Evolutionary conservation across 352 stramenopile species (phyloP), one percentile per base, ranked within the genome.

Genomic region (Pilasporangium apinafurcum): DNA sequence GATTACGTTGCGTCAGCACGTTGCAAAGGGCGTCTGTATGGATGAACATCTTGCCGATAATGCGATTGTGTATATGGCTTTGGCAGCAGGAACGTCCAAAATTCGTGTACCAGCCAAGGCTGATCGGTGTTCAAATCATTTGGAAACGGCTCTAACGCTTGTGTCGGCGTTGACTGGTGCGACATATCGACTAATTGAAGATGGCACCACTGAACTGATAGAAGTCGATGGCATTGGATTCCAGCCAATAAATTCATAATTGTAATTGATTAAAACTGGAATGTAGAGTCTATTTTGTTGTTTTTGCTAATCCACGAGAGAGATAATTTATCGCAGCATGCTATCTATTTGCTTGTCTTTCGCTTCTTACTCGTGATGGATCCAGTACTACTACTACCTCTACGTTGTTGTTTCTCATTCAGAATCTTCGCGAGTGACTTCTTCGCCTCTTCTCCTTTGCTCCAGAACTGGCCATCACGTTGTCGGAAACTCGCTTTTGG

Each of bases 401-500:
- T 75, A 40, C 61, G 60, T 54, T 84, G 74, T 44, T 75, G 59
- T 31, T 80, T 88, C 32, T 81, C 68, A 18, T 24, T 56, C 38
- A 90, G 66, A 56, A 83, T 87, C 55, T 84, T 88, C 36, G 70
- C 80, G 18, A 92, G 56, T 37, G 72, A 82, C 45, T 80, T 77
- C 58, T 93, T 93, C 21, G 73, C 76, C 43, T 90, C 82, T 34
- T 93, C 77, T n/a, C 68, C 77, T 63, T 96, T 95, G 54, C 53
- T 85, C 81, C 83, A 96, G 51, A 91, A 90, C 51, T 83, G 76
- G 8, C 87, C 87, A 25, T 96, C 80, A 8, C 56, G 65, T 24
- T 80, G 62, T 24, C 90, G 74, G 65, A 96, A 98, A 44, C 80
- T 96, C 31, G 78, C 83, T 55, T 97, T 98, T 12, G 96, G 94